Conservation (phyloP, 345 rosid species). For the Syzygium grande region DNA sequence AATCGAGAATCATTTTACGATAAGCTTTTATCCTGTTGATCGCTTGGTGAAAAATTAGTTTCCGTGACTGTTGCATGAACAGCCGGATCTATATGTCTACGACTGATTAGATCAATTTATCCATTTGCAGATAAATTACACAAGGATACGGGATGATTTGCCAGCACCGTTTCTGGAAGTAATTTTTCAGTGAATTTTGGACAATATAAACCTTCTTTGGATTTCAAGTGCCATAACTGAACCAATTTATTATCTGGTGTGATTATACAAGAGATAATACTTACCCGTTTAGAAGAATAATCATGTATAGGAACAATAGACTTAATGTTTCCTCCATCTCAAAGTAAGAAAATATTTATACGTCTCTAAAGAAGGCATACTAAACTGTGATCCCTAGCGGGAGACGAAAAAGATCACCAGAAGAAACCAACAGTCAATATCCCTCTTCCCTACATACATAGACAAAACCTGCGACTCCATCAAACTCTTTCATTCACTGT, state of each 20-base stretch:
- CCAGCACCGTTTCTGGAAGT: neutral
- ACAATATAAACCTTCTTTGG: neutral
- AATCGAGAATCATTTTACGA: neutral
- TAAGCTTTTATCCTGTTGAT: neutral
- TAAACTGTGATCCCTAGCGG: neutral
- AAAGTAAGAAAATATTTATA: neutral
- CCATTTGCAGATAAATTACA: neutral
- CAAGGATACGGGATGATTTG: neutral
- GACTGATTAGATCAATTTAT: neutral
- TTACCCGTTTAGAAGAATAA: neutral
- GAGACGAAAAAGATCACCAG: neutral
- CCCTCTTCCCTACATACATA: neutral
- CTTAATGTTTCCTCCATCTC: neutral
- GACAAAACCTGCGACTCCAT: neutral
- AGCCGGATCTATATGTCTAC: neutral
- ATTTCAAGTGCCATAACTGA: neutral
- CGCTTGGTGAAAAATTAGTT: neutral
- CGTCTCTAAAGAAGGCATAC: neutral
- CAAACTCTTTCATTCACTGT: neutral
- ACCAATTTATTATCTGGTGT: neutral
- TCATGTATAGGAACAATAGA: neutral
- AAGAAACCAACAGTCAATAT: neutral
- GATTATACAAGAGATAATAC: neutral
- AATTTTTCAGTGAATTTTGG: neutral
- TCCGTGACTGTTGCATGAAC: neutral